Base-by-base conservation (phyloP, 345 rosid species). In the Laguncularia racemosa region DNA sequence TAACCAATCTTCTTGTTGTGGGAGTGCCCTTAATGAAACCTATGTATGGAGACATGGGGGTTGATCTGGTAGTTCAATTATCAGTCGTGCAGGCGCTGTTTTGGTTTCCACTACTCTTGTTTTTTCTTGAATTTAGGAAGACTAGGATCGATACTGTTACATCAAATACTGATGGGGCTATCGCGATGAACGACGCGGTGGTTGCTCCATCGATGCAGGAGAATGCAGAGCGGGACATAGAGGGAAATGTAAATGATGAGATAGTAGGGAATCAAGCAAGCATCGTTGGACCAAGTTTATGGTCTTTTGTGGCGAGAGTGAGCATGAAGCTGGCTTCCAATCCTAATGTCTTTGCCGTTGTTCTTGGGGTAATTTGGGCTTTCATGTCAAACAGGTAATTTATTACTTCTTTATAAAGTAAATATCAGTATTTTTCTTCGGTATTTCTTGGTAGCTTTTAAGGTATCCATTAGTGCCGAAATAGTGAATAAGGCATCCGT, bases 21-120 rank as follows among this genome's bases (percentile, higher is more conserved):
- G 99, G 99, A 0, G 91, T 86, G 26, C 99, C 97, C 0, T 44
- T 86, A 55, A 62, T 84, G 51, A 71, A 60, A 57, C 84, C 96
- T 28, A 92, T 89, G 99, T 92, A 92, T 58, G 97, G 97, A 1
- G 68, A 58, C 12, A 44, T 58, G 19, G 97, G 75, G 1, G 95
- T 83, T 11, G 91, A 84, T 60, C 84, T 92, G 14, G 95, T 86
- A 12, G 91, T 89, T 51, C 98, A 92, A 19, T 65, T 80, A 9
- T 84, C 91, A 0, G 93, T 86, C 1, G 44, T 89, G 49, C 99
- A 92, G 49, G 82, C 86, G 12, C 73, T 92, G 0, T 59, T 92
- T 6, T 92, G 99, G 99, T 73, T 81, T 16, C 83, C 97, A 3
- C 2, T 86, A 15, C 63, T 92, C 55, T 21, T 92, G 70, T 73